Base-by-base conservation (phyloP, 306 rosid species). In the Dryas alaskensis region DNA sequence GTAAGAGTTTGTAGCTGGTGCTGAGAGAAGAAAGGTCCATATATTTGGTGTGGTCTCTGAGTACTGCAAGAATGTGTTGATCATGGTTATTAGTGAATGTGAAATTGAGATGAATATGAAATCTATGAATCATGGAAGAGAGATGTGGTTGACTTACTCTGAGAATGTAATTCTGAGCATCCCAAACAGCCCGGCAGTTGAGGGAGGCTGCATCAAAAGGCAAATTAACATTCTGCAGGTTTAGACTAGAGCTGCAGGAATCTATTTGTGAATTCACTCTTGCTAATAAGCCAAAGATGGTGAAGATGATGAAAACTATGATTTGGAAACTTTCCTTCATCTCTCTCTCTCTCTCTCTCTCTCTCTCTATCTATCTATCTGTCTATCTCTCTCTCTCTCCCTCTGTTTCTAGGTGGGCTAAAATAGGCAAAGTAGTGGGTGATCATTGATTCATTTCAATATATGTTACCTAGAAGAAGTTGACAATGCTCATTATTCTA, bases 1-100 rank as follows among this genome's bases (percentile, higher is more conserved):
- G 69, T 79, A 91, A 0, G 92, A 81, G 60, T 81, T 80, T 60
- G 70, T 71, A 51, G 75, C 77, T 6, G 90, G 95, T 6, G 86
- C 79, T 60, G 97, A 89, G 10, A 91, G 81, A 69, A 91, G 79
- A 82, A 91, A 91, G 80, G 86, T 87, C 97, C 97, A 91, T 62
- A 49, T 63, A 73, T 73, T 80, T 59, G 85, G 16, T 58, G 86
- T 70, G 52, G 80, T 69, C 57, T 84, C 80, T 71, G 70, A 65
- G 78, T 84, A 91, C 97, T 91, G 91, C 80, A 78, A 37, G 67
- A 70, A 58, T 11, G 5, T 48, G 43, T 44, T 17, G 17, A 25
- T n/a, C 51, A 46, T 47, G 67, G 42, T 37, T 16, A 9, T 27
- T 14, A 57, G 7, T 60, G 50, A 44, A 0, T 42, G 52, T 69